Base-by-base conservation (phyloP, 495 filamentous ascomycete species). In the Trichoderma parareesei region DNA sequence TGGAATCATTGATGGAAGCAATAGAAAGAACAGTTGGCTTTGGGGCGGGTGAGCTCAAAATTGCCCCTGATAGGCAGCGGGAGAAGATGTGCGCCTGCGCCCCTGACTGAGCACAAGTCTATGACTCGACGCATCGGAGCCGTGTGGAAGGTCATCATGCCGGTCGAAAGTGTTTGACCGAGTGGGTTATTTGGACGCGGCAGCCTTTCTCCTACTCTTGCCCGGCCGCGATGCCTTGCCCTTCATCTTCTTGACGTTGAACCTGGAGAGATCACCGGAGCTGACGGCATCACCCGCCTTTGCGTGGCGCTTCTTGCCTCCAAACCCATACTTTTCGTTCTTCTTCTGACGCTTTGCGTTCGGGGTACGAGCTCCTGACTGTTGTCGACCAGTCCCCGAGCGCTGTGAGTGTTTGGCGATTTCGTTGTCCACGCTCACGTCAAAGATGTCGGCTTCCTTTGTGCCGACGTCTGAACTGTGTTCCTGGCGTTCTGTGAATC, bases 271-370 rank as follows among this genome's bases (percentile, higher is more conserved):
- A 77, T 98, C 95, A 64, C 82, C 87, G 60, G 84, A 90, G 63
- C 87, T 91, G 40, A 78, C 72, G 53, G 92, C 91, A 77, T 97
- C 93, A 63, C 89, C 89, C 66, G 91, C 95, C 84, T 98, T 98
- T 46, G 81, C 73, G 74, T 88, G 84, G 61, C 88, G 81, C 84
- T 97, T 98, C 85, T 95, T 96, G 65, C 94, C 94, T 64, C 94
- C 94, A 74, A 90, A 94, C 35, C 94, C 94, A 73, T 87, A 97
- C 77, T 95, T 96, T 66, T 87, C 80, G 75, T 98, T 87, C 77
- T 92, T 94, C 86, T 96, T 96, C 72, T 89, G 86, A 57, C 94
- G 87, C 80, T 97, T 98, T 55, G 70, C 53, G 69, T 82, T 84
- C 60, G 83, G 78, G 41, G 75, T 77, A 66, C 73, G 70, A 62